Evolutionary conservation across 1,284 basidiomycete genomes (phyloP).

Genomic region (Boletus smithii): DNA sequence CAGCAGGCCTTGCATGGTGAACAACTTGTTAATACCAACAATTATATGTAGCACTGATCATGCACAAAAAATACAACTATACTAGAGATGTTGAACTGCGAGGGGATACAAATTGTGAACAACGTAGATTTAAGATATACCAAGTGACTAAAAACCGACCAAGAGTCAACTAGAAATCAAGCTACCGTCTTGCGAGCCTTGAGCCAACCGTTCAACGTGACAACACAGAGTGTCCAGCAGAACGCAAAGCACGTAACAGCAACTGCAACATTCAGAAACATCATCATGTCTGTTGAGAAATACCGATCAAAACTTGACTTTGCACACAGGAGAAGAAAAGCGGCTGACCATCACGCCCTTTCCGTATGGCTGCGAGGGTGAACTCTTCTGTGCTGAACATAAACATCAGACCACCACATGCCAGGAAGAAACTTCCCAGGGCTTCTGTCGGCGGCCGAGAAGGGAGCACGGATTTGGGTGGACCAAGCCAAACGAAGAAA

Average conservation of each 20-base stretch:
- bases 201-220: slow-evolving; percentile 78
- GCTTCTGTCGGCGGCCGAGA: slow-evolving; percentile 95
- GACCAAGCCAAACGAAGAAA: slow-evolving; percentile 88
- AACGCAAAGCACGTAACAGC: slow-evolving; percentile 81
- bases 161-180: slow-evolving; percentile 23
- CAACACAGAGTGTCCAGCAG: slow-evolving; percentile 72
- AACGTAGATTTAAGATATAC: slow-evolving; percentile 22
- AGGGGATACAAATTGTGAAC: background rate
- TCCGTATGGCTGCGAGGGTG: slow-evolving; percentile 88
- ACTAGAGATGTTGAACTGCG: background rate
- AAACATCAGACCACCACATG: slow-evolving; percentile 87
- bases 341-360: slow-evolving; percentile 77
- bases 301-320: slow-evolving; percentile 61
- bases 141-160: slow-evolving; percentile 33
- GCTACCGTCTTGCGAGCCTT: slow-evolving; percentile 41
- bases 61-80: background rate
- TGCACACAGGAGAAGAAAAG: slow-evolving; percentile 11
- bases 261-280: slow-evolving; percentile 78
- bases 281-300: slow-evolving; percentile 65
- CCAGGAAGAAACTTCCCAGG: slow-evolving; percentile 81
- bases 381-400: slow-evolving; percentile 92
- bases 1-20: slow-evolving; percentile 8
- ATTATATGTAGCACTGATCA: background rate
- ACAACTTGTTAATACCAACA: background rate
- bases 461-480: slow-evolving; percentile 74